These are phyloP conservation scores for Pseudogymnoascus sp. DNA, from an alignment of 2,329 filamentous ascomycete species.

Conservation along the genomic window DNA sequence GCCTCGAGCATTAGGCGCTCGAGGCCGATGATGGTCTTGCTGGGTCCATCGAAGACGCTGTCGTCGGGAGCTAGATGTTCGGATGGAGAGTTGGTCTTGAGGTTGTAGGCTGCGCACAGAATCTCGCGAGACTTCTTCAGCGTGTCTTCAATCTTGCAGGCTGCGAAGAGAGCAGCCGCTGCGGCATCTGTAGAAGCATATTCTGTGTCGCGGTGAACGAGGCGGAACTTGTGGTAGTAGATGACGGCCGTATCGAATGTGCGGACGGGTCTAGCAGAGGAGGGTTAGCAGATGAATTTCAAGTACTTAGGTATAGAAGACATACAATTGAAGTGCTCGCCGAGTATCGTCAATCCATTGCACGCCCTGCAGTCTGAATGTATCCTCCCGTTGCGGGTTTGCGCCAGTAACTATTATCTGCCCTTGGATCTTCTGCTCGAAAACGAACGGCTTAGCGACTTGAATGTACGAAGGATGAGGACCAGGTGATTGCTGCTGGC, in stretches of 20 bases:
- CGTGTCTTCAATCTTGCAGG: conserved; percentile 96
- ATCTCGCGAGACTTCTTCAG: conserved; percentile 95
- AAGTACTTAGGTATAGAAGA: conserved; percentile 13
- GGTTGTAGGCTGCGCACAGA: conserved; percentile 79
- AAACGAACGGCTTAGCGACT: conserved; percentile 59
- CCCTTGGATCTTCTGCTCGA: conserved; percentile 70
- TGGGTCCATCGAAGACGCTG: conserved; percentile 72
- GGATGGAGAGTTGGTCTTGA: conserved; percentile 51
- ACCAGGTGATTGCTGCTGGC: conserved; percentile 13
- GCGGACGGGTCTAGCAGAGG: conserved; percentile 59
- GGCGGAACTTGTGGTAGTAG: conserved; percentile 89
- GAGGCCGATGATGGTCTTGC: conserved; percentile 76
- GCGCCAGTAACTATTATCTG: conserved; percentile 61
- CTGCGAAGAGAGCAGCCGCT: conserved; percentile 78
- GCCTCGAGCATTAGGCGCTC: conserved; percentile 91
- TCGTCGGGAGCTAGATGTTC: conserved; percentile 72
- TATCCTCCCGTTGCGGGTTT: conserved; percentile 72
- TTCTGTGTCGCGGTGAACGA: conserved; percentile 75
- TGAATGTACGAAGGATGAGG: conserved; percentile 30
- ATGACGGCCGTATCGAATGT: conserved; percentile 88
- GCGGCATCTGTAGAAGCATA: conserved; percentile 84
- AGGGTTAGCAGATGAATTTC: conserved; percentile 1
- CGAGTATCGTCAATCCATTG: conserved; percentile 83
- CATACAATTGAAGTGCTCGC: conserved; percentile 68
- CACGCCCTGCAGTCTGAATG: conserved; percentile 73